Base-by-base conservation (phyloP, 176 grass and related monocot species). In the Avena atlantica region DNA sequence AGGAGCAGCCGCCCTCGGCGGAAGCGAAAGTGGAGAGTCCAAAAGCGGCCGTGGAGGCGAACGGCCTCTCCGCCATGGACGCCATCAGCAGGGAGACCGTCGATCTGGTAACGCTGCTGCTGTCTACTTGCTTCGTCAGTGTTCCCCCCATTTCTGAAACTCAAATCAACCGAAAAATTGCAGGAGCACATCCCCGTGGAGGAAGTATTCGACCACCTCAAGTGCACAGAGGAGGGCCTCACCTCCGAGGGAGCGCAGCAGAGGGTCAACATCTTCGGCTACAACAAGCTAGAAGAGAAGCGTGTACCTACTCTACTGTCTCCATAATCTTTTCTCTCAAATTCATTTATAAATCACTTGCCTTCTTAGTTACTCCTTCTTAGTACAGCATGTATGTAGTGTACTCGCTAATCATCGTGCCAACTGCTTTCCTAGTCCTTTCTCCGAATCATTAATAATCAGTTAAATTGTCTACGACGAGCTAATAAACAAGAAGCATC, bases 221-320 rank as follows among this genome's bases (percentile, higher is more conserved):
- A 88, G 83, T 95, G 93, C 62, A 90, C 85, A 3, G 76, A 56
- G 37, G 83, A 90, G 49, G 93, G 90, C n/a, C 87, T 95, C 6
- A 88, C 93, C 72, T 25, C 82, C 10, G 82, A 80, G 15, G 66
- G 21, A 21, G 93, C 86, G 50, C 82, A 74, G 69, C 75, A 86
- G 75, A 71, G 93, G 83, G 78, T 92, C 29, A 20, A 63, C 17
- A 70, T 80, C 47, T 92, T 92, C 65, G 93, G 93, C 1, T 83
- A 62, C 62, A 95, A 92, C 88, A 95, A 95, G 76, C 88, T 95
- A 45, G 88, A 95, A 84, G 93, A 95, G 83, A 92, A 92, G 64
- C 78, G 85, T 57, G 92, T 89, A n/a, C 16, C 2, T 13, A 4
- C 15, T 8, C 15, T 9, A 53, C 21, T 20, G 51, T 16, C 13